Base-by-base conservation (phyloP, 2,329 filamentous ascomycete genomes). In the Venturia aucupariae region DNA sequence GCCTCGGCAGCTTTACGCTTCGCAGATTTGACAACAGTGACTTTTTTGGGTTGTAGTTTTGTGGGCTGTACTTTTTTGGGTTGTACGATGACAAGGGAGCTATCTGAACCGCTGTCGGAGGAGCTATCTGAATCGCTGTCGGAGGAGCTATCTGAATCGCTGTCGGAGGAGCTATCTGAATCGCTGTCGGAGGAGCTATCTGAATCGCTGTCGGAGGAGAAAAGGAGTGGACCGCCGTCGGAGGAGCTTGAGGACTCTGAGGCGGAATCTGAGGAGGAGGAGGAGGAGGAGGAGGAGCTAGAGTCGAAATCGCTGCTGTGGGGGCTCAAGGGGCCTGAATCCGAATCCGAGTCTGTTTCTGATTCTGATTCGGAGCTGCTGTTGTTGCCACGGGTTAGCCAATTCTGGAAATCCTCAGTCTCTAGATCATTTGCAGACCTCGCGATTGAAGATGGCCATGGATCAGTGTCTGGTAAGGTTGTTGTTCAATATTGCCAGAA, bases 311-410 rank as follows among this genome's bases (percentile, higher is more conserved):
- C 62, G 59, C 66, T 69, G 19, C 68, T 67, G 4, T 62, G 61
- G 10, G 69, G 70, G 10, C 70, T 69, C 17, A 69, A 70, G 66
- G 60, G 64, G 30, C 64, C 61, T 6, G 62, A 65, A n/a, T 55
- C 51, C 19, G 42, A 46, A 15, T 42, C 39, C 39, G 32, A 35
- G 13, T 65, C 60, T 13, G 61, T 62, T 35, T 54, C 48, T 13
- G 61, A 64, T 35, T 54, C 48, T 15, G 61, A 35, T 17, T 65
- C 64, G n/a, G 64, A 65, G 27, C 46, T 55, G 62, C 15, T 57
- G 30, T 17, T 35, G 11, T n/a, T 32, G 24, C 3, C 24, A 22
- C 27, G 30, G 15, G 7, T 57, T 35, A 35, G 51, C 46, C 46
- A 27, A 22, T 46, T 46, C 44, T 22, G 4, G 44, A 8, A 13